Evolutionary conservation across 2,329 filamentous ascomycete species (phyloP).

Genomic region (Parafenestella ontariensis): DNA sequence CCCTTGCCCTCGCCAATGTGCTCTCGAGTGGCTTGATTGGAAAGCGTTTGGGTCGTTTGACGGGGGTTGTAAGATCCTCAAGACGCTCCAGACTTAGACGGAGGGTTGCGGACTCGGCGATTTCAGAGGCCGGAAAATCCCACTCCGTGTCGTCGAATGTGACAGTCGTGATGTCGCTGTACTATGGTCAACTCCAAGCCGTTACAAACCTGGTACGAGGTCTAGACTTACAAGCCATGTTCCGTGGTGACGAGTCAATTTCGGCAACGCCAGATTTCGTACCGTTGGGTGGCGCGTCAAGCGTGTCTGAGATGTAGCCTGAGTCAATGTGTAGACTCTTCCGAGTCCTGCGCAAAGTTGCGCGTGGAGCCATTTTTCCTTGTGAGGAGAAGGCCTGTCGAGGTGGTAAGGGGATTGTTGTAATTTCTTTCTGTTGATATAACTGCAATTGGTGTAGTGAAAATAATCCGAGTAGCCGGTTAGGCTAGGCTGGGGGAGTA

Average conservation of each 20-base stretch:
- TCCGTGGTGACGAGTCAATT: not conserved
- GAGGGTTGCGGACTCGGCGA: not conserved
- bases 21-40: not conserved
- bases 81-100: not conserved
- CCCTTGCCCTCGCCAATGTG: not conserved
- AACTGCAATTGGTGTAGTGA: not conserved
- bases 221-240: not conserved
- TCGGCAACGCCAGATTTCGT: not conserved
- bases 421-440: not conserved
- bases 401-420: not conserved
- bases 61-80: not conserved
- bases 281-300: not conserved
- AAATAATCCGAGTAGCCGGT: too few relatives aligned
- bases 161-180: not conserved
- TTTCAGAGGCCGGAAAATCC: not conserved
- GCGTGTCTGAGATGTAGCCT: not conserved
- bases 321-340: not conserved
- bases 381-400: not conserved
- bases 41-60: not conserved
- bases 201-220: not conserved
- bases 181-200: not conserved
- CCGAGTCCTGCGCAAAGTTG: not conserved
- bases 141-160: conserved; percentile 4
- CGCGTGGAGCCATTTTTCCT: not conserved
- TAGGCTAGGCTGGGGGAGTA: too few relatives aligned